A percentile compares a stretch with the other conserved stretches of the same genome.
phyloP scores from a whole-genome alignment of 768 basidiomycete genomes.

The Amanita muscaria region DNA sequence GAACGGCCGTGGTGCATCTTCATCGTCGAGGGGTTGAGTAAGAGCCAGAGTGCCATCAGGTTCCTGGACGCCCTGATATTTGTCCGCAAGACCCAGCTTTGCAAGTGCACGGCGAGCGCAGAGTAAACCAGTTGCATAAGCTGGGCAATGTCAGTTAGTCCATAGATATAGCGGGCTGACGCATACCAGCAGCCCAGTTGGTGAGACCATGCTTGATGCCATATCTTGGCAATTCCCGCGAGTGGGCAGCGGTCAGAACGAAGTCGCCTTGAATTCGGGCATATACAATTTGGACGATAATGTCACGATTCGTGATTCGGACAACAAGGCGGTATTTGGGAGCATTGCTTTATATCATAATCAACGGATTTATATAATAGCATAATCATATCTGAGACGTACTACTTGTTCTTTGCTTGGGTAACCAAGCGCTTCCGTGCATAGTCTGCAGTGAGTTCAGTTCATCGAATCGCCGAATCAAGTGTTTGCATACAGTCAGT shows the following conservation, averaged over 20 bases:
- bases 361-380: neutral
- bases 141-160: slow-evolving; percentile 27
- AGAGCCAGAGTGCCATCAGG: slow-evolving; percentile 79
- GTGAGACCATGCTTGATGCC: slow-evolving; percentile 98
- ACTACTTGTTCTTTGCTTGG: slow-evolving; percentile 99
- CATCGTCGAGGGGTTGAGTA: slow-evolving; percentile 82
- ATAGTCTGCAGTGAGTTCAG: slow-evolving; percentile 56
- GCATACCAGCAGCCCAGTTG: slow-evolving; percentile 92
- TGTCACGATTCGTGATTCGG: slow-evolving; percentile 95
- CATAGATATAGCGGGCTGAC: neutral
- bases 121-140: slow-evolving; percentile 96
- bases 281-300: slow-evolving; percentile 93
- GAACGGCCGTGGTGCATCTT: slow-evolving; percentile 97
- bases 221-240: slow-evolving; percentile 88
- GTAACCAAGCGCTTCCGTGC: slow-evolving; percentile 94
- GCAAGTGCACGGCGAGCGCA: slow-evolving; percentile 89
- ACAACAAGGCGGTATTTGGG: slow-evolving; percentile 98
- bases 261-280: slow-evolving; percentile 98
- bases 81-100: slow-evolving; percentile 95
- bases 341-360: slow-evolving; percentile 78
- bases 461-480: slow-evolving; percentile 4
- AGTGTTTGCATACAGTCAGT: slow-evolving; percentile 77
- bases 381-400: slow-evolving; percentile 17
- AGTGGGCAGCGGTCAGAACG: slow-evolving; percentile 80
- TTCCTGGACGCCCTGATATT: slow-evolving; percentile 91